Base-by-base conservation (phyloP, 352 stramenopile species). In the Plasmopara viticola region DNA sequence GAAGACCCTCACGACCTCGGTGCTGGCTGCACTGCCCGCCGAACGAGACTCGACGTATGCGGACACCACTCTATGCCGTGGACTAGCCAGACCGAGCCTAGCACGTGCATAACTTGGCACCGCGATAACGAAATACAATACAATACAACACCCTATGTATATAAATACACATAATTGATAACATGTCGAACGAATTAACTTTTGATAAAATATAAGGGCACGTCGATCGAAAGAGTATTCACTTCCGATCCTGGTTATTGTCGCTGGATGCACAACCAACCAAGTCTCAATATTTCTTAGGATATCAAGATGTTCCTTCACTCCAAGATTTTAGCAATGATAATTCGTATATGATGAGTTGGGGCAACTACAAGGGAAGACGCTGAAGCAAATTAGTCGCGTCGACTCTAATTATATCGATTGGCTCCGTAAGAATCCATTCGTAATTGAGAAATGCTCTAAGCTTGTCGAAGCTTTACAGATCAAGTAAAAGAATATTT, bases 271-370 rank as follows among this genome's bases (percentile, higher is more conserved):
- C 37, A 45, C 41, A 51, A 50, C 33, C 56, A 63, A 58, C 41
- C 38, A 8, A 58, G 41, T 49, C 34, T 64, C 8, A 59, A 51
- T 28, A 49, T 48, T 56, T 45, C 14, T 29, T 29, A 55, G 6
- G 49, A 63, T 42, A 53, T 58, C 37, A 64, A 59, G 18, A 44
- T 12, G 59, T 64, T 12, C 25, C 56, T 59, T 44, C 49, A 64
- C 34, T 40, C 35, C 3, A 59, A 55, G 33, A 48, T 64, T 44
- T 48, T 0, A 48, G n/a, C 18, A 20, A 54, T 49, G 56, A 64
- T 53, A 45, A 51, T 28, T 63, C 56, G 3, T 64, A 59, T 51
- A 54, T 59, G 15, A 64, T 59, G 46, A 42, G 0, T 40, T 63
- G 56, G 56, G 56, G 56, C 10, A 58, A 63, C n/a, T 45, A 48